phyloP scores from a whole-genome alignment of 192 early-diverging fungal species.

The Geranomyces variabilis region DNA sequence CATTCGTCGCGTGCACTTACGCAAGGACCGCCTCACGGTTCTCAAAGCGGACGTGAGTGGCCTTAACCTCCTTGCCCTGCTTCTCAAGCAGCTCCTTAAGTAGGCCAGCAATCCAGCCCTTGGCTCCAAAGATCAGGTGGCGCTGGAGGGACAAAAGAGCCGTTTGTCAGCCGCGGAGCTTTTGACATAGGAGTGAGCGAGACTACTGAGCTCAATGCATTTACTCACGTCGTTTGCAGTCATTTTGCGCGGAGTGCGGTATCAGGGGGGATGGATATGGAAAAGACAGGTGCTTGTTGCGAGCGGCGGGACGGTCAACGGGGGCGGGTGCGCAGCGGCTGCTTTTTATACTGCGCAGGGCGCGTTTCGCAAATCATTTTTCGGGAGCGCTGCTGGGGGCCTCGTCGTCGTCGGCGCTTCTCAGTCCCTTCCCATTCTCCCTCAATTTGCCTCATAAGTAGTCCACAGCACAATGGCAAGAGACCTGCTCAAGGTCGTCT shows the following conservation, averaged over 20 bases:
- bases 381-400: too few relatives aligned
- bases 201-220: too few relatives aligned
- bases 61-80: constrained; percentile 29
- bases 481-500: constrained; percentile 44
- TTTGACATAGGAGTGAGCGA: too few relatives aligned
- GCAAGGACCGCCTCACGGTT: constrained; percentile 20
- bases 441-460: too few relatives aligned
- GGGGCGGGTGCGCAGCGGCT: not conserved
- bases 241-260: too few relatives aligned
- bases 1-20: constrained; percentile 2
- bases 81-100: constrained; percentile 29
- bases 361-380: too few relatives aligned
- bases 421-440: too few relatives aligned
- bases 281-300: too few relatives aligned
- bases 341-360: not conserved
- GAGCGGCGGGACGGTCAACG: too few relatives aligned
- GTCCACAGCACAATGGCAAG: not conserved
- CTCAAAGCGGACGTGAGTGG: constrained; percentile 22
- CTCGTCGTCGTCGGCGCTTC: too few relatives aligned
- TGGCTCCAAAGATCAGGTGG: constrained; percentile 32
- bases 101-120: constrained; percentile 36
- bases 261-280: too few relatives aligned
- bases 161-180: not conserved
- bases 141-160: constrained; percentile 8
- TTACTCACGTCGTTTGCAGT: too few relatives aligned